A percentile compares a stretch with the other conserved stretches of the same genome.
Evolutionary conservation across 2,329 filamentous ascomycete species (phyloP).

Genomic region (Leptosphaerulina australis): DNA sequence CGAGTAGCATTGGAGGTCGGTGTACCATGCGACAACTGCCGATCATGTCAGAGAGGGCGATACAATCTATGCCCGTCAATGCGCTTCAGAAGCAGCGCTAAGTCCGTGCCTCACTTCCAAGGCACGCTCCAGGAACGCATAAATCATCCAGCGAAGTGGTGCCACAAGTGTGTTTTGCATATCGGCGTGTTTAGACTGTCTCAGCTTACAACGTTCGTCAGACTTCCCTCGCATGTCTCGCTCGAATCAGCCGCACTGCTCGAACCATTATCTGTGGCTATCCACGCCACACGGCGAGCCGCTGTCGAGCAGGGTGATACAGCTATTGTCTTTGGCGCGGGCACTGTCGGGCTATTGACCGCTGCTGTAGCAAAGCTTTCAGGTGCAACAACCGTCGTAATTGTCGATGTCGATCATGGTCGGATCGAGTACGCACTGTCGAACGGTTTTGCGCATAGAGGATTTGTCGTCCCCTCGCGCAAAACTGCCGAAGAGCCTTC

Average conservation of each 20-base stretch:
- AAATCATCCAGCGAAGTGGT: constrained; percentile 54
- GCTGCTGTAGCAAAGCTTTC: constrained; percentile 51
- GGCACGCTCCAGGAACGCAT: constrained; percentile 53
- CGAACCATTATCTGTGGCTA: constrained; percentile 77
- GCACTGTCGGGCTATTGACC: constrained; percentile 60
- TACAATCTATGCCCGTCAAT: constrained; percentile 53
- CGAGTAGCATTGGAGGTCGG: constrained; percentile 51
- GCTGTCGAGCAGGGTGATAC: constrained; percentile 73
- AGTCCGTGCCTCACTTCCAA: constrained; percentile 52
- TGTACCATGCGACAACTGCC: constrained; percentile 51
- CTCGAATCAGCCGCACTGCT: constrained; percentile 49
- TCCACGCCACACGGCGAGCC: constrained; percentile 82
- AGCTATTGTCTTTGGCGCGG: constrained; percentile 85
- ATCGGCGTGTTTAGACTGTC: constrained; percentile 26
- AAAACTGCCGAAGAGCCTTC: constrained; percentile 35
- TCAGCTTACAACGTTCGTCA: constrained; percentile 41
- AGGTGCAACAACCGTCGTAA: constrained; percentile 50
- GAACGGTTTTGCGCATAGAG: constrained; percentile 49
- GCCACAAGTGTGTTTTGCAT: constrained; percentile 52
- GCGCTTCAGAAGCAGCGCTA: constrained; percentile 53
- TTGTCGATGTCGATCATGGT: constrained; percentile 50
- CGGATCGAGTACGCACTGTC: constrained; percentile 49
- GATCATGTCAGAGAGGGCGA: constrained; percentile 50
- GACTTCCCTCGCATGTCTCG: constrained; percentile 49
- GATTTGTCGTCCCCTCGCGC: constrained; percentile 41